phyloP scores from a whole-genome alignment of 2,329 filamentous ascomycete genomes.

The Botrytis deweyae region DNA sequence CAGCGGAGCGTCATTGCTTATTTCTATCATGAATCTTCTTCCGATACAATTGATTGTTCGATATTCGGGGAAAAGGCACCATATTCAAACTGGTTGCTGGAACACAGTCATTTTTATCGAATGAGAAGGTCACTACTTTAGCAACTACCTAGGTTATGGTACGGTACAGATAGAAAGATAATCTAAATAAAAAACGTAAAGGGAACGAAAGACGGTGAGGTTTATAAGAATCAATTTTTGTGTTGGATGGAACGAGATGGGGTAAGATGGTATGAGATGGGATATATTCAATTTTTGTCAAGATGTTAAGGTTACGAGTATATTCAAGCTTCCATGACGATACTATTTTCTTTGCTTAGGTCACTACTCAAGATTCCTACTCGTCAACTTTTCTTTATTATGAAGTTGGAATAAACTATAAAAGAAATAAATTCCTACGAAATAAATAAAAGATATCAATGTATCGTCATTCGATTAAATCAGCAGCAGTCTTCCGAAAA shows the following conservation, averaged over 20 bases:
- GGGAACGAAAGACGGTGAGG: fast-evolving
- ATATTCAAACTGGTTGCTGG: too few species aligned
- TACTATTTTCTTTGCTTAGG: background rate
- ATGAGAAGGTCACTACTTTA: background rate
- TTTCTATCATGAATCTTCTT: background rate
- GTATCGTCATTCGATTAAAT: background rate
- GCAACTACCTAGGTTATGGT: background rate
- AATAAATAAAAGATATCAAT: background rate
- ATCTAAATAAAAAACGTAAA: background rate
- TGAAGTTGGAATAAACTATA: background rate
- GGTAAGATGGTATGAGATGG: background rate
- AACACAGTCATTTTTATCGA: background rate
- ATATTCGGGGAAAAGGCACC: background rate
- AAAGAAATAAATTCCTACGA: background rate
- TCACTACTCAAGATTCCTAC: background rate
- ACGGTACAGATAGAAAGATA: background rate
- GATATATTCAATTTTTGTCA: background rate
- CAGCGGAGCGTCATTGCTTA: background rate
- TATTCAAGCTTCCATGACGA: background rate
- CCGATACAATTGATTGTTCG: background rate
- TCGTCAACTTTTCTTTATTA: background rate
- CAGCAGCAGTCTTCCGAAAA: too few species aligned
- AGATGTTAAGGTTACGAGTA: background rate
- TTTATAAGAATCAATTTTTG: too few species aligned
- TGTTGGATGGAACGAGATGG: background rate